Evolutionary conservation across 2,329 filamentous ascomycete species (phyloP), one percentile per base, ranked within the genome.

Genomic region (Hypoxylon sp.): DNA sequence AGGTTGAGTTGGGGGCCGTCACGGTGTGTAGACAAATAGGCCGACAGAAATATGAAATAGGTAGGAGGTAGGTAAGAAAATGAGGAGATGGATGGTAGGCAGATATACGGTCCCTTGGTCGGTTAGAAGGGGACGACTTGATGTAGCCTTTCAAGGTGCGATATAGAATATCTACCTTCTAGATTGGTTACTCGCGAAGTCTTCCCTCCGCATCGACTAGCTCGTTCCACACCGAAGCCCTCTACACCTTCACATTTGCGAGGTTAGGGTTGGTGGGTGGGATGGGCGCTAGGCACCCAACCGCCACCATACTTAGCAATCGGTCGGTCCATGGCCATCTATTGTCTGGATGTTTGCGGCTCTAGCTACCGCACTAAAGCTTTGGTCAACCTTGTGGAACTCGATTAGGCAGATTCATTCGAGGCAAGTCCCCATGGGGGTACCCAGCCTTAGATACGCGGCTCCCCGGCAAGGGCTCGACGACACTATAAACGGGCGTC

Each of bases 391-490:
- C 35, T 54, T 37, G 61, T 64, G 48, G 9, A n/a, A 57, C 60
- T 14, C 19, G 46, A 63, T 26, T 11, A 63, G 60, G 60, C 61
- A 58, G 48, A 55, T 19, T 63, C 29, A 8, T 9, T 31, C 35
- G 37, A n/a, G 35, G 26, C 35, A n/a, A 13, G 24, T 48, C 24
- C 19, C 37, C 48, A 13, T 31, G 58, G 26, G 26, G 17, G 29
- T 46, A 19, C n/a, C 24, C 26, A 33, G 26, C 13, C 31, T 11
- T 33, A 56, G 22, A 35, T 51, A 39, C 22, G 35, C 56, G 56
- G 56, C 56, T 47, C 1, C 10, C 2, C 4, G 3, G 39, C 2
- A n/a, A 33, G 47, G 24, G 19, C 11, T 13, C 19, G 13, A 22
- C 4, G 17, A n/a, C 5, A 37, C 17, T 44, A 17, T 11, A 44